These are phyloP conservation scores for Daldinia concentrica DNA, from an alignment of 495 filamentous ascomycete species.

Conservation along the genomic window DNA sequence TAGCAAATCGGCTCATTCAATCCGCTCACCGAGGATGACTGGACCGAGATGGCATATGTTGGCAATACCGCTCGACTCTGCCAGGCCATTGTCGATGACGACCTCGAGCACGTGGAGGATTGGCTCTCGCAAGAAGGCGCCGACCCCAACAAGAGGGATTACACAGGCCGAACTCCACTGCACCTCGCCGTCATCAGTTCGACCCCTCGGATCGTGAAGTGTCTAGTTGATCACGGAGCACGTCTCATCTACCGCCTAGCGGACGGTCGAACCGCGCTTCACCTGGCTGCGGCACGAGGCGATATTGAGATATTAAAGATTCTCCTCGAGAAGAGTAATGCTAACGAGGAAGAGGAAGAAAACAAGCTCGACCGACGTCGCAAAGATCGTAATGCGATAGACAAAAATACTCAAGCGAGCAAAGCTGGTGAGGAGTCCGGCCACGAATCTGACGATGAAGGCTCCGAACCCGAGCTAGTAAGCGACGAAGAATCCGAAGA, in stretches of 20 bases:
- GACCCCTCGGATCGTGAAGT: conserved; percentile 72
- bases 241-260: conserved; percentile 74
- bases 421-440: conserved; percentile 29
- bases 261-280: conserved; percentile 81
- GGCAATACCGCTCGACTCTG: conserved; percentile 75
- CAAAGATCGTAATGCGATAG: conserved; percentile 37
- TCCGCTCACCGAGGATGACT: conserved; percentile 80
- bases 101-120: conserved; percentile 70
- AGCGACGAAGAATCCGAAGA: conserved; percentile 50
- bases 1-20: conserved; percentile 72
- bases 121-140: conserved; percentile 70
- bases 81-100: conserved; percentile 76
- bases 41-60: conserved; percentile 82
- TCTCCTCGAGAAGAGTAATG: conserved; percentile 72
- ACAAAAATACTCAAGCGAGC: conserved; percentile 2
- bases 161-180: conserved; percentile 81
- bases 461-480: conserved; percentile 51
- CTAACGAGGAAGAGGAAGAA: conserved; percentile 73
- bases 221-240: conserved; percentile 75
- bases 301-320: conserved; percentile 72
- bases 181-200: conserved; percentile 76
- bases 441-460: conserved; percentile 44
- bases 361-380: conserved; percentile 63
- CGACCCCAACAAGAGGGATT: conserved; percentile 72
- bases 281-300: conserved; percentile 77